phyloP scores from a whole-genome alignment of 2,329 filamentous ascomycete genomes.

The Cadophora sp. region DNA sequence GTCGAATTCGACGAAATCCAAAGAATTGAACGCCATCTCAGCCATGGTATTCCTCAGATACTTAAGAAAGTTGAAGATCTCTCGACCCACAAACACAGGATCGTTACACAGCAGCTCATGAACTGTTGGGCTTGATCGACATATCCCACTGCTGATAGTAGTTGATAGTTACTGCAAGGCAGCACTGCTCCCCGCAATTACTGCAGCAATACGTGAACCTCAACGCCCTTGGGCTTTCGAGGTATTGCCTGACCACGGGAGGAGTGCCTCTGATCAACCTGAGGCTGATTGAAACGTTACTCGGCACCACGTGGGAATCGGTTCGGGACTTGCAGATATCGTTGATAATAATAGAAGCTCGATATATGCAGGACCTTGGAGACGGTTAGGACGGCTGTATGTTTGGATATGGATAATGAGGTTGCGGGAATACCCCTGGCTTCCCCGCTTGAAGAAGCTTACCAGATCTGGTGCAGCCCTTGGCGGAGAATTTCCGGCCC shows the following conservation, averaged over 20 bases:
- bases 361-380: not conserved
- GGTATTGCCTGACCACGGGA: not conserved
- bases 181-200: not conserved
- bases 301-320: constrained; percentile 9
- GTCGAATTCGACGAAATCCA: not conserved
- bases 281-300: constrained; percentile 27
- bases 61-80: constrained; percentile 4
- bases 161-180: not conserved
- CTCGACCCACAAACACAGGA: not conserved
- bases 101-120: constrained; percentile 14
- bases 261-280: not conserved
- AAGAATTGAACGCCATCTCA: constrained; percentile 16
- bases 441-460: constrained; percentile 7
- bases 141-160: not conserved
- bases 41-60: not conserved
- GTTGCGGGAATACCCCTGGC: constrained; percentile 5
- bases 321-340: not conserved
- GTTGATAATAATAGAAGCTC: constrained; percentile 1
- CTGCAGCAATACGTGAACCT: not conserved
- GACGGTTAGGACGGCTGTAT: constrained; percentile 14
- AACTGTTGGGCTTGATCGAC: not conserved
- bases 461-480: not conserved
- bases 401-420: constrained; percentile 1
- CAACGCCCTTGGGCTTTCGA: not conserved
- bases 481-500: not conserved